A percentile compares a stretch with the other conserved stretches of the same genome.
These are phyloP conservation scores for Eimeria sp. DNA, from an alignment of 169 alveolate genomes.

Conservation along the genomic window DNA sequence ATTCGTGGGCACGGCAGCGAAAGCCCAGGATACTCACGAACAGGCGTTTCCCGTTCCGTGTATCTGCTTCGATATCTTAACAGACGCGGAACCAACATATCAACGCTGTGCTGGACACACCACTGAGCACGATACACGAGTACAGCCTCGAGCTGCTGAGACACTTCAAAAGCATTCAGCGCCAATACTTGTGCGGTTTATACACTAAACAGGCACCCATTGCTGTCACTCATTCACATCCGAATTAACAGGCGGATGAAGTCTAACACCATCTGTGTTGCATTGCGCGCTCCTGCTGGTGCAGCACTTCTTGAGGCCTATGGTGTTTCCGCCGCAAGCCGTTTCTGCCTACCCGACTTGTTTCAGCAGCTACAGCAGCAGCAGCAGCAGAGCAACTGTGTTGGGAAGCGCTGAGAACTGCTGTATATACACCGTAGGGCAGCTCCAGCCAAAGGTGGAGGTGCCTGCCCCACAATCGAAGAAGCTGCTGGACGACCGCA, in stretches of 20 bases:
- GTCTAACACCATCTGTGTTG: background rate
- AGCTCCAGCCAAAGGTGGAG: slow-evolving; percentile 93
- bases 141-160: background rate
- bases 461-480: slow-evolving; percentile 90
- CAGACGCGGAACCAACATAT: background rate
- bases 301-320: slow-evolving; percentile 79
- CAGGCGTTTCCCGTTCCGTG: background rate
- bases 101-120: background rate
- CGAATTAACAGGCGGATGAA: background rate
- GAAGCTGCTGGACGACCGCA: slow-evolving; percentile 86
- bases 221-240: background rate
- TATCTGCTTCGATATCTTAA: background rate
- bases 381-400: slow-evolving; percentile 51
- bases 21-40: background rate
- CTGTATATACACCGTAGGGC: slow-evolving; percentile 92
- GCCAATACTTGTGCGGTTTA: background rate
- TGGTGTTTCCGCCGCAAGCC: slow-evolving; percentile 76
- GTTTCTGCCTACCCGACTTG: slow-evolving; percentile 39
- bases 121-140: background rate
- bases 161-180: background rate
- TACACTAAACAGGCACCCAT: background rate
- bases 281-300: background rate
- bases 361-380: slow-evolving; percentile 42
- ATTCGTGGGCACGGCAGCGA: background rate
- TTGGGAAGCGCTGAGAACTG: slow-evolving; percentile 83